These are phyloP conservation scores for Tylopilus sp. DNA, from an alignment of 1,284 basidiomycete genomes.

Conservation along the genomic window DNA sequence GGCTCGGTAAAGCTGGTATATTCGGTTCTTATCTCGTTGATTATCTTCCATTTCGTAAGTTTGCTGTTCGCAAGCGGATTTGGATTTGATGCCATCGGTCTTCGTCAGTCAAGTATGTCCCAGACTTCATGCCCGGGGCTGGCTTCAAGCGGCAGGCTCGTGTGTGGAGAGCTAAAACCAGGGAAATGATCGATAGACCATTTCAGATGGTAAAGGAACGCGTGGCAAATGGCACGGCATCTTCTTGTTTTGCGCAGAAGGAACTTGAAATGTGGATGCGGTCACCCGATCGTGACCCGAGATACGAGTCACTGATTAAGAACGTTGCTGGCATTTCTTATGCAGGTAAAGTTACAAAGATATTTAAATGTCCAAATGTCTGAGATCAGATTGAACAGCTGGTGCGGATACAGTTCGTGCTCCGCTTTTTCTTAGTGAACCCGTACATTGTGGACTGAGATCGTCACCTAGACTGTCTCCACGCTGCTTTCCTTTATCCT, in stretches of 20 bases:
- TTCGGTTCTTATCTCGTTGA: conserved; percentile 44
- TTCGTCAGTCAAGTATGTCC: conserved; percentile 38
- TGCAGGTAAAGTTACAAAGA: conserved; percentile 31
- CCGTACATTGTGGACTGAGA: conserved; percentile 4
- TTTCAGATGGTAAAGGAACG: conserved; percentile 39
- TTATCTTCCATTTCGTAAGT: conserved; percentile 26
- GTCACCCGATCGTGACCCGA: conserved; percentile 21
- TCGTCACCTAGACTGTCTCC: conserved; percentile 16
- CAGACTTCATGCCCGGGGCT: conserved; percentile 39
- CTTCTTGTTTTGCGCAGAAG: conserved; percentile 36
- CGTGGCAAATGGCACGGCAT: conserved; percentile 34
- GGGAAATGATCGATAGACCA: conserved; percentile 40
- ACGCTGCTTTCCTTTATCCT: conserved; percentile 35
- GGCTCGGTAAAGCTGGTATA: conserved; percentile 38
- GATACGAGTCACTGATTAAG: conserved; percentile 36
- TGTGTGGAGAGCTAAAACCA: conserved; percentile 37
- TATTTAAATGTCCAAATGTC: neutral
- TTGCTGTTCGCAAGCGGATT: neutral
- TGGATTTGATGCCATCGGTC: neutral
- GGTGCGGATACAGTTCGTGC: conserved; percentile 27
- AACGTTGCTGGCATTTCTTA: conserved; percentile 44
- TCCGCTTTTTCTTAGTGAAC: neutral
- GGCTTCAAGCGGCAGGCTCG: conserved; percentile 39
- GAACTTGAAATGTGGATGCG: conserved; percentile 36
- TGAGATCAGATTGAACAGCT: conserved; percentile 11